Conservation (phyloP, 768 basidiomycete species). For the Chalciporus pseudorubinellus region DNA sequence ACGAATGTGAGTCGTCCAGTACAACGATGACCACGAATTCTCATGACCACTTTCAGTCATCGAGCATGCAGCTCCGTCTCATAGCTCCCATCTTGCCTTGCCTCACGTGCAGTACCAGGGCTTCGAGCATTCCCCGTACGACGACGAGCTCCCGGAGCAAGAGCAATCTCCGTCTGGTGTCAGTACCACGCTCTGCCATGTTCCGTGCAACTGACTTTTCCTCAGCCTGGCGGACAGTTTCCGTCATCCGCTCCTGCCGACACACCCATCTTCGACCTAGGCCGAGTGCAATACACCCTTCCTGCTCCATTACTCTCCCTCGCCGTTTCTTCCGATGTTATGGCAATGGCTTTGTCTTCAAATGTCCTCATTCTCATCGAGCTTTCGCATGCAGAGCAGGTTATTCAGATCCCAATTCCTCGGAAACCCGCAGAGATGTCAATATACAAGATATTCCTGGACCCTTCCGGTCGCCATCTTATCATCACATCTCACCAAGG, state of each 20-base stretch:
- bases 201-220: constrained; percentile 8
- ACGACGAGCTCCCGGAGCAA: constrained; percentile 47
- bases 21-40: not conserved
- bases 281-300: constrained; percentile 83
- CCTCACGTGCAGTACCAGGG: constrained; percentile 80
- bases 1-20: constrained; percentile 51
- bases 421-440: constrained; percentile 73
- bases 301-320: constrained; percentile 82
- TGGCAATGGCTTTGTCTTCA: constrained; percentile 78
- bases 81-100: constrained; percentile 37
- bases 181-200: not conserved
- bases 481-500: constrained; percentile 82
- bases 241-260: constrained; percentile 34
- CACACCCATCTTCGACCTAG: constrained; percentile 78
- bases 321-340: constrained; percentile 81
- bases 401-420: constrained; percentile 75
- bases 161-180: constrained; percentile 33
- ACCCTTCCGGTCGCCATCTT: constrained; percentile 90
- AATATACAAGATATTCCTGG: constrained; percentile 83
- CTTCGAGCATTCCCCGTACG: constrained; percentile 71
- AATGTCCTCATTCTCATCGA: constrained; percentile 87
- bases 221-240: constrained; percentile 31
- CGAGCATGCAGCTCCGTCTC: constrained; percentile 69
- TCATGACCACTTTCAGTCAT: constrained; percentile 57
- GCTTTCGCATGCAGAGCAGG: constrained; percentile 81